phyloP scores from a whole-genome alignment of 495 filamentous ascomycete species.

The Geopyxis carbonaria region DNA sequence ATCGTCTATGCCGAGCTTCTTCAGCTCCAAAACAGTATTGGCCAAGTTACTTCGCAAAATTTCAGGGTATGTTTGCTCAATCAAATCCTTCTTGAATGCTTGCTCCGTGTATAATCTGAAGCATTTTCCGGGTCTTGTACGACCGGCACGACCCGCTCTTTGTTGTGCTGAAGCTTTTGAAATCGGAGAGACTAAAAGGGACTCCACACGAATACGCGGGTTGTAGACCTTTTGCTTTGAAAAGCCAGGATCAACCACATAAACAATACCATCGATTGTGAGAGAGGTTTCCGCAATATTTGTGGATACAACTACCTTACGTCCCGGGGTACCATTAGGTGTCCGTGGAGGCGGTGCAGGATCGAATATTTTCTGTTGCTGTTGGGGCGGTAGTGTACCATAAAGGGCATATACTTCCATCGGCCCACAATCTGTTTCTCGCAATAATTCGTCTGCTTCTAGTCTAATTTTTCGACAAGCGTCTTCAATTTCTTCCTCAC shows the following conservation, averaged over 20 bases:
- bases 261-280: conserved; percentile 98
- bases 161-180: conserved; percentile 98
- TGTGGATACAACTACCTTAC: conserved; percentile 91
- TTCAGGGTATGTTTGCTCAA: conserved; percentile 91
- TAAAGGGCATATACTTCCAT: conserved; percentile 86
- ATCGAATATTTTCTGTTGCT: conserved; percentile 92
- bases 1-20: conserved; percentile 92
- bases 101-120: conserved; percentile 92
- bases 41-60: conserved; percentile 86
- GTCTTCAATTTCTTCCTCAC: conserved; percentile 98
- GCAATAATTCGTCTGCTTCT: conserved; percentile 76
- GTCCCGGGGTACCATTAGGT: conserved; percentile 64
- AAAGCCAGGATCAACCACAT: conserved; percentile 96
- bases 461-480: conserved; percentile 76
- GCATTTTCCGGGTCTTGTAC: conserved; percentile 93
- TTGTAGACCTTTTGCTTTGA: conserved; percentile 99
- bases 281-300: conserved; percentile 97
- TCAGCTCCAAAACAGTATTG: conserved; percentile 86
- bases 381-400: conserved; percentile 73
- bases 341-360: conserved; percentile 56
- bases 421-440: conserved; percentile 80
- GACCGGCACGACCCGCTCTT: conserved; percentile 92
- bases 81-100: conserved; percentile 96
- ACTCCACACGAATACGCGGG: conserved; percentile 88
- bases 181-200: conserved; percentile 84